phyloP scores from a whole-genome alignment of 2,329 filamentous ascomycete species.

The Penicillium sp. region DNA sequence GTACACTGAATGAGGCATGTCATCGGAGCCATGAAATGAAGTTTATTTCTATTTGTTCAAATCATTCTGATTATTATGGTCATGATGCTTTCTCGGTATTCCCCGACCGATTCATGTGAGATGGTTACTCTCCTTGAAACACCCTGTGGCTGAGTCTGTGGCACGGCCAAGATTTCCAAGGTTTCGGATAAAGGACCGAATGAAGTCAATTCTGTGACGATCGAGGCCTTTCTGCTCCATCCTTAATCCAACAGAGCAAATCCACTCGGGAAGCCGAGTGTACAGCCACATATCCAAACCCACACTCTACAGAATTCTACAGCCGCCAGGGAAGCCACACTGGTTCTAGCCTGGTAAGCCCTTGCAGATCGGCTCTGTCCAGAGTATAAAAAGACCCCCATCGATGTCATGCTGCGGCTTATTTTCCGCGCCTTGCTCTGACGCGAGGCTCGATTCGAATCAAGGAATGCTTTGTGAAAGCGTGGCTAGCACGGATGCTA shows the following conservation, averaged over 20 bases:
- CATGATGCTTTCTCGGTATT: background rate
- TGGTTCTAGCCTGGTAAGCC: background rate
- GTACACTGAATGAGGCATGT: background rate
- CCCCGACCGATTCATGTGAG: background rate
- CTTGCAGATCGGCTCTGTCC: background rate
- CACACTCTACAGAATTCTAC: background rate
- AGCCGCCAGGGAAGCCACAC: background rate
- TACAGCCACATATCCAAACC: slow-evolving; percentile 3
- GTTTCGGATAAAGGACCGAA: background rate
- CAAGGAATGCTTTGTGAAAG: background rate
- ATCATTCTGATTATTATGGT: background rate
- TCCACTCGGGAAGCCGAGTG: background rate
- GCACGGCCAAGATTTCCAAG: background rate
- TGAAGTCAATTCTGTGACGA: background rate
- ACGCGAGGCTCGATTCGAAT: background rate
- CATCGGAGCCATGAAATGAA: background rate
- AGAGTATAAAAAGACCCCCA: background rate
- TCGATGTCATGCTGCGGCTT: background rate
- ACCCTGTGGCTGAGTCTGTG: background rate
- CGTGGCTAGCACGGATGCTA: background rate
- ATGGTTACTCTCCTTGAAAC: background rate
- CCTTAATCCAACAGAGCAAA: background rate
- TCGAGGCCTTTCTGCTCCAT: background rate
- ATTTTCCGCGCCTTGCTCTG: background rate
- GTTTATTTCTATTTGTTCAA: background rate